A percentile compares a stretch with the other conserved stretches of the same genome.
These are phyloP conservation scores for Fraxinus angustifolia DNA, from an alignment of 305 asterid genomes.

Conservation along the genomic window DNA sequence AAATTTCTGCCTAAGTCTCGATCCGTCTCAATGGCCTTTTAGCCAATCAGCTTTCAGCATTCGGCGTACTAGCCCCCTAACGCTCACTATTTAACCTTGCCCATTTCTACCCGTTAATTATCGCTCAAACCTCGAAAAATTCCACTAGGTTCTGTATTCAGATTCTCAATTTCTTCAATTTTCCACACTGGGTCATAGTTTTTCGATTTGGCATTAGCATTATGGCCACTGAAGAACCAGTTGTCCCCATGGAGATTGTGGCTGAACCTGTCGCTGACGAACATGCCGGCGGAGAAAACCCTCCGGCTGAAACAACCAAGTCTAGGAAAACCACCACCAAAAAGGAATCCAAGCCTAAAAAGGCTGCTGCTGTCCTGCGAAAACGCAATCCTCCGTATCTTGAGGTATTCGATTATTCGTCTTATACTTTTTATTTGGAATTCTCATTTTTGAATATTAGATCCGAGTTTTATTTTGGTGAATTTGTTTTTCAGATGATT, in stretches of 20 bases:
- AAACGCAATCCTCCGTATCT: constrained; percentile 72
- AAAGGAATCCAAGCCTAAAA: constrained; percentile 47
- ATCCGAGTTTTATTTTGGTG: constrained; percentile 10
- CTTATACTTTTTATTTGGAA: neutral
- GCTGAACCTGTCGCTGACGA: constrained; percentile 21
- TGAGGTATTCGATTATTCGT: constrained; percentile 43
- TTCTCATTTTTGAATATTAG: neutral
- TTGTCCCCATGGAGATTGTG: constrained; percentile 30
- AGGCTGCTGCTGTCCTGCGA: constrained; percentile 42
- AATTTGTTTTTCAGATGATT: constrained; percentile 51
- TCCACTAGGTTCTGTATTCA: neutral
- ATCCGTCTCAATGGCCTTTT: constrained; percentile 41
- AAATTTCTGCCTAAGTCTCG: constrained; percentile 20
- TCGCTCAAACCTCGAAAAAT: constrained; percentile 17
- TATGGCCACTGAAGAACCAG: constrained; percentile 51
- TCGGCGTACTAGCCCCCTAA: neutral
- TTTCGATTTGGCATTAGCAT: constrained; percentile 11
- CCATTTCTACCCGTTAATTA: constrained; percentile 7
- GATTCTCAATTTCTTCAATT: constrained; percentile 3
- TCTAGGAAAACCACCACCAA: constrained; percentile 35
- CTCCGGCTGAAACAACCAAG: constrained; percentile 28
- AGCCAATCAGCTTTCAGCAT: constrained; percentile 46
- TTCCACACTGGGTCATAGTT: constrained; percentile 23
- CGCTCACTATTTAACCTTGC: constrained; percentile 46
- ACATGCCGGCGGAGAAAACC: constrained; percentile 25